Evolutionary conservation across 2,329 filamentous ascomycete genomes (phyloP), one percentile per base, ranked within the genome.

Genomic region (Fusarium sp.): DNA sequence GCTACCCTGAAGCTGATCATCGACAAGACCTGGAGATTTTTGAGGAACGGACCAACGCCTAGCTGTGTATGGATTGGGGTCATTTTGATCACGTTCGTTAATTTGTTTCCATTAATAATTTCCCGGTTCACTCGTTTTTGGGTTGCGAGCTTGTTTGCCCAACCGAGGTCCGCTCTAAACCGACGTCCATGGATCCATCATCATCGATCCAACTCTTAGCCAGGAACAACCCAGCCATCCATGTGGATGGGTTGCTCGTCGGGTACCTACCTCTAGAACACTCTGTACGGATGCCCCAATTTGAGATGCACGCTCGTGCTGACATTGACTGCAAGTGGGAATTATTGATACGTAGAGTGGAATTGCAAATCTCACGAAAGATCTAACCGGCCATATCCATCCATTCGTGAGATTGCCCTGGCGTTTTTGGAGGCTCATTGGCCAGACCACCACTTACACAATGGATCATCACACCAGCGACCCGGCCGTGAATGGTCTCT

Each of bases 281-380:
- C n/a, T n/a, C n/a, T n/a, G 24, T 52, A 29, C 48, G 48, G 48
- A 41, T 58, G 24, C 27, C 35, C 56, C 22, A 41, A 27, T 27
- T 29, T 39, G 56, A 27, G 56, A 58, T 56, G 56, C 35, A 58
- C 22, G 20, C 22, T 41, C 11, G 54, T 37, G 54, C 35, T 58
- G 54, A 58, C 54, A 58, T 58, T 27, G 31, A 37, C 31, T 37
- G 22, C 35, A 29, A 16, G 54, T 58, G 35, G 35, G 54, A 58
- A 58, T 58, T 58, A 37, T 37, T 29, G 22, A 27, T 22, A 58
- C 31, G 22, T 39, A 37, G 56, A 27, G 22, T 58, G 56, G 56
- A 39, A 39, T 58, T 58, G 56, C 56, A 39, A 58, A 58, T 58
- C 56, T 58, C 56, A 58, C 56, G 14, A 39, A 39, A 41, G 33